A percentile compares a stretch with the other conserved stretches of the same genome.
Evolutionary conservation across 2,329 filamentous ascomycete species (phyloP).

Genomic region (Fusarium kyushuense): DNA sequence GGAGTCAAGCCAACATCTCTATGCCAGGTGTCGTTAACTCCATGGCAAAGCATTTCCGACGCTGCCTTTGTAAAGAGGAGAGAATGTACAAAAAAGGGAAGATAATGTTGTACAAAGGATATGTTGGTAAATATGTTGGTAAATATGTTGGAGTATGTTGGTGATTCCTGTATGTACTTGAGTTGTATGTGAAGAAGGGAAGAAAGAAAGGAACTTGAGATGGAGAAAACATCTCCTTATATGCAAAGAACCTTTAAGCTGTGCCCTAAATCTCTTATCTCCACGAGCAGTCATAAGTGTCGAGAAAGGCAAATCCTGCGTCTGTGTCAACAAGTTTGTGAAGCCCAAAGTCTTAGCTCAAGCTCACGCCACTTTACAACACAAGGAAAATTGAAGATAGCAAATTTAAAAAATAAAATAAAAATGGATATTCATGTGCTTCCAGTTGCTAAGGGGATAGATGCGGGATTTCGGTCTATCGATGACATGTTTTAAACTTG

Average conservation of each 20-base stretch:
- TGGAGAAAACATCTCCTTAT: not conserved
- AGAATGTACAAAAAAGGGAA: not conserved
- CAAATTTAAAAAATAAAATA: too few species aligned
- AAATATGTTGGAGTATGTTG: not conserved
- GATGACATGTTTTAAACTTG: not conserved
- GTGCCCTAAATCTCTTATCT: too few species aligned
- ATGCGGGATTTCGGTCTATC: too few species aligned
- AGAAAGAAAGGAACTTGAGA: not conserved
- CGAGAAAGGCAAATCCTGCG: not conserved
- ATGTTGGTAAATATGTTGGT: not conserved
- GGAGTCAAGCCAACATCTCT: not conserved
- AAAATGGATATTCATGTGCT: too few species aligned
- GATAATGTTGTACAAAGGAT: not conserved
- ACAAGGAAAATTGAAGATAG: too few species aligned
- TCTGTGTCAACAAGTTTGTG: too few species aligned
- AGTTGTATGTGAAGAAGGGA: not conserved
- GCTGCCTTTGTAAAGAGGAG: not conserved
- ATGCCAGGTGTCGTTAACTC: not conserved
- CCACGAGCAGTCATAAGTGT: not conserved
- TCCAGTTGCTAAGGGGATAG: too few species aligned
- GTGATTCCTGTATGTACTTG: not conserved
- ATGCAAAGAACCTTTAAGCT: not conserved
- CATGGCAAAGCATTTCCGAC: not conserved
- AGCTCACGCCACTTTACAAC: too few species aligned
- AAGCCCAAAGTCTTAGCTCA: too few species aligned